phyloP scores from a whole-genome alignment of 805 yeast species.

The Metschnikowia noctiluminum region DNA sequence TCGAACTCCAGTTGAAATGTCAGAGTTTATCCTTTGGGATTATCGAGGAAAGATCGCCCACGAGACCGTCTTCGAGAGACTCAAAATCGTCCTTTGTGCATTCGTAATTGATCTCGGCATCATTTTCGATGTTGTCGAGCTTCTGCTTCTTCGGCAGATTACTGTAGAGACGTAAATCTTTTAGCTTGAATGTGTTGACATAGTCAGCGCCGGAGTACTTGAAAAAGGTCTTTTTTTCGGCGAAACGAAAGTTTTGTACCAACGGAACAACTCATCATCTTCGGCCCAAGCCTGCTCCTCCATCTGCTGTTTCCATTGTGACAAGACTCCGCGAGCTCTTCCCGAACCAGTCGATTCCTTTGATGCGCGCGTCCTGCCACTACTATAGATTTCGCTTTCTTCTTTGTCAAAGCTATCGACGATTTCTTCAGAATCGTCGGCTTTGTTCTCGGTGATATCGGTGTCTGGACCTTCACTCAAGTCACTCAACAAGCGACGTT shows the following conservation, averaged over 20 bases:
- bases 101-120: slow-evolving; percentile 33
- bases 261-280: slow-evolving; percentile 27
- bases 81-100: slow-evolving; percentile 37
- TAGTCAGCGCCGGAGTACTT: slow-evolving; percentile 15
- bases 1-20: slow-evolving; percentile 7
- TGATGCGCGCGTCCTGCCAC: slow-evolving; percentile 17
- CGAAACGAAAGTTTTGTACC: slow-evolving; percentile 12
- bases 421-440: slow-evolving; percentile 35
- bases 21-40: slow-evolving; percentile 11
- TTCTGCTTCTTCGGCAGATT: slow-evolving; percentile 9
- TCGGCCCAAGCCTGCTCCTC: slow-evolving; percentile 34
- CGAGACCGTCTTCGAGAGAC: slow-evolving; percentile 38
- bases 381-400: slow-evolving; percentile 33
- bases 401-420: slow-evolving; percentile 38
- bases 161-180: slow-evolving; percentile 22
- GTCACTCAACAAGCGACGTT: slow-evolving; percentile 30
- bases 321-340: slow-evolving; percentile 25
- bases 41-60: slow-evolving; percentile 14
- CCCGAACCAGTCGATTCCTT: slow-evolving; percentile 4
- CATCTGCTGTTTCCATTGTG: slow-evolving; percentile 22
- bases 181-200: slow-evolving; percentile 27
- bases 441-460: slow-evolving; percentile 37
- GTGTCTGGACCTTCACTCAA: slow-evolving; percentile 40
- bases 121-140: slow-evolving; percentile 28
- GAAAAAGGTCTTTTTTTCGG: not conserved